Evolutionary conservation across 495 filamentous ascomycete genomes (phyloP), one percentile per base, ranked within the genome.

Genomic region (Massariosphaeria phaeospora): DNA sequence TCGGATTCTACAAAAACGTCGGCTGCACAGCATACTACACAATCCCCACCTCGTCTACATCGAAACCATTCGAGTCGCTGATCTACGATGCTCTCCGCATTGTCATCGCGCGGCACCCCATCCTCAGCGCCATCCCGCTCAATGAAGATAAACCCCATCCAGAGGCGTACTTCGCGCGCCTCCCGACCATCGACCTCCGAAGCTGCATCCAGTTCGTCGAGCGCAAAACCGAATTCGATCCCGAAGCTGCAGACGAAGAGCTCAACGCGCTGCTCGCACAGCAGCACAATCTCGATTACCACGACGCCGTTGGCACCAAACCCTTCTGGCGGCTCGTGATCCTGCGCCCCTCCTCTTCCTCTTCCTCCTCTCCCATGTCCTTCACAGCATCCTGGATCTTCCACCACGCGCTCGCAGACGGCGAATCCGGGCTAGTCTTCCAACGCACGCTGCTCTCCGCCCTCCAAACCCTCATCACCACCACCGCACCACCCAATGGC

Each of bases 1-100:
- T 76, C 0, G 52, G 63, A n/a, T 73, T 75, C 41, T 79, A 78
- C 52, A 51, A 66, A 45, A 78, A 76, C 45, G 70, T 75, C 23
- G 68, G 53, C 0, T 45, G 72, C 5, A 57, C 73, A 24, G 72
- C 71, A 9, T 66, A 57, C 10, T 79, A 78, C 53, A 40, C 52
- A 56, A 41, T 2, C 1, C 67, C 72, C 4, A 39, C 60, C 0
- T 25, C 62, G 0, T 3, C 36, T 3, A 12, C 31, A 1, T 27
- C 39, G 2, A 18, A 25, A 1, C 21, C 55, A 5, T 40, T 71
- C 12, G 62, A 70, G 48, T 52, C 67, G 12, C 66, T 67, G 20
- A 53, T 77, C 6, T 74, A 70, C 55, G 60, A 55, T 31, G 72
- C 72, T 3, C 67, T 73, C 7, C 66, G 65, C 27, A 48, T 57